Base-by-base conservation (phyloP, 2,329 filamentous ascomycete species). In the Pseudonectria buxi region DNA sequence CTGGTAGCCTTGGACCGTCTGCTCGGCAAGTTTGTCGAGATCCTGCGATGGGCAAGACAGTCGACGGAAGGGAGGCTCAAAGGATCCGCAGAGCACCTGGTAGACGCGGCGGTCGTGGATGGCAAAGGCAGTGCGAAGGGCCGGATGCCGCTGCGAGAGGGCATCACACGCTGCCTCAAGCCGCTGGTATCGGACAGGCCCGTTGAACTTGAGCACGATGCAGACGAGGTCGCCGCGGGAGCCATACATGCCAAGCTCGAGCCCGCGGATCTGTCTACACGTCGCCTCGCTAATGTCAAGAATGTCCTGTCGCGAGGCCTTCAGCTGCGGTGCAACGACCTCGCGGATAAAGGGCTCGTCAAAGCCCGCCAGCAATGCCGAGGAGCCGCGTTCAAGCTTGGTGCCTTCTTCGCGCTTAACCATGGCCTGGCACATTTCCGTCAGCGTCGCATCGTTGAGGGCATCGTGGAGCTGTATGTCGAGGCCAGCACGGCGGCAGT, bases 41-140 rank as follows among this genome's bases (percentile, higher is more conserved):
- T 62, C 56, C 50, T 60, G 64, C 10, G 54, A 52, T 1, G 64
- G 56, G 30, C 63, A 69, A 11, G 61, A 52, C n/a, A 63, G 53
- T 3, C 61, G 61, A 37, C 62, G 54, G 41, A 74, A 74, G 2
- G 68, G 61, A 1, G 68, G 59, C 3, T 51, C 55, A 44, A 62
- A 65, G 3, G 61, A 59, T 31, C 62, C 62, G 25, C 72, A 50
- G 24, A 68, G 63, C 0, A 69, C 67, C 47, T 75, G 71, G 44
- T 68, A 72, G 0, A 74, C 57, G 3, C 58, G 60, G 6, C 68
- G 61, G 10, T 64, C 61, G 30, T 72, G 62, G 0, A 62, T 54
- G 3, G 71, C 59, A 36, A 78, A 78, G 0, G 68, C 65, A 0
- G 76, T 76, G 14, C 74, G 68, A 7, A 80, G 60, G 18, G 74